A percentile compares a stretch with the other conserved stretches of the same genome.
Evolutionary conservation across 2,329 filamentous ascomycete genomes (phyloP).

Genomic region (Albophoma yamanashiensis): DNA sequence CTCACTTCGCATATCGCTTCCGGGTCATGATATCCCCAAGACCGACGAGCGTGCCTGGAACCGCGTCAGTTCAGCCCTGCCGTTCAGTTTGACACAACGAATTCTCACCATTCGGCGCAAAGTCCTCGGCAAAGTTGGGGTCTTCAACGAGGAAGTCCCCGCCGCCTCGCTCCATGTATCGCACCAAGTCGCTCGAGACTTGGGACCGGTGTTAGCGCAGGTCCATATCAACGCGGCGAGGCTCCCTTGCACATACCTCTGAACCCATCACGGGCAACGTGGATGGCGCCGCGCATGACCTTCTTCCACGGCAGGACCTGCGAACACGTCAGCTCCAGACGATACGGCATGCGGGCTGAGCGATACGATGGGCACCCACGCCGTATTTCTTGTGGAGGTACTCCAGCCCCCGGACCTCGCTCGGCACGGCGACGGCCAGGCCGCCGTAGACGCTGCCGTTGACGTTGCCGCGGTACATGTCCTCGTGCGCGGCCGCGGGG

Average conservation of each 20-base stretch:
- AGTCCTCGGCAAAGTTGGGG: conserved; percentile 75
- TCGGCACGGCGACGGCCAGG: conserved; percentile 59
- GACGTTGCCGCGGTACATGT: conserved; percentile 74
- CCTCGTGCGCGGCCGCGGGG: conserved; percentile 66
- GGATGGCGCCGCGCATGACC: conserved; percentile 64
- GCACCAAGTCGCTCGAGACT: conserved; percentile 63
- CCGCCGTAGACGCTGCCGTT: conserved; percentile 60
- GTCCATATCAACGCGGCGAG: not conserved
- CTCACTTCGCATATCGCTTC: conserved; percentile 58
- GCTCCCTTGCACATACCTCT: conserved; percentile 17
- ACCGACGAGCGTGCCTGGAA: conserved; percentile 48
- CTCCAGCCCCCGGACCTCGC: conserved; percentile 69
- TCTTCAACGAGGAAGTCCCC: conserved; percentile 62
- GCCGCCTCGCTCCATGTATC: conserved; percentile 53
- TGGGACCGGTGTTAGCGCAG: not conserved
- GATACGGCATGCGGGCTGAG: not conserved
- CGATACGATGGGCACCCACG: conserved; percentile 16
- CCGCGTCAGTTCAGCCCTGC: not conserved
- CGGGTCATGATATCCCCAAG: conserved; percentile 72
- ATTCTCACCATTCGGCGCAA: conserved; percentile 60
- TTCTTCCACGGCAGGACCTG: conserved; percentile 55
- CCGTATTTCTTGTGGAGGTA: conserved; percentile 67
- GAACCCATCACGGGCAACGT: conserved; percentile 66
- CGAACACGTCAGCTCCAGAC: not conserved
- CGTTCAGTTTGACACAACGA: not conserved